Percentiles rank a stretch among this genome's conserved stretches.
phyloP scores from a whole-genome alignment of 75 land plant genomes.

The Picea glauca region DNA sequence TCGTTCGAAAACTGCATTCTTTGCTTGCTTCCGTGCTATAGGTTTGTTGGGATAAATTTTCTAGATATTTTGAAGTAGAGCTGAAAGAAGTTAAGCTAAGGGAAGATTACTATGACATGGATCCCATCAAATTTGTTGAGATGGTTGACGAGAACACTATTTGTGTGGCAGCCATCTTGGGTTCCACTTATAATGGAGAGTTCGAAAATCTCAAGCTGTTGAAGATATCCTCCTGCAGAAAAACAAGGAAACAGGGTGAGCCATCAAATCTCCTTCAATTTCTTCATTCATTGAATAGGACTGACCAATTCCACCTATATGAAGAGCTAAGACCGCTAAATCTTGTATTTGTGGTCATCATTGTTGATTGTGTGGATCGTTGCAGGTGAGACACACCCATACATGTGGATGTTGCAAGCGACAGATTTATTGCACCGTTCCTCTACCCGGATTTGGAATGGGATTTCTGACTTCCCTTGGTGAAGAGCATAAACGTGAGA shows the following conservation, averaged over 20 bases:
- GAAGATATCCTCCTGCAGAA: constrained; percentile 27
- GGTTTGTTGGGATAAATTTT: constrained; percentile 37
- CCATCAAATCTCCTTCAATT: too few relatives aligned
- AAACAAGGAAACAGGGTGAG: constrained; percentile 39
- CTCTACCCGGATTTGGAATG: constrained; percentile 44
- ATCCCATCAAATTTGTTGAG: constrained; percentile 36
- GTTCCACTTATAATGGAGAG: constrained; percentile 47
- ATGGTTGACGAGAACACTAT: constrained; percentile 47
- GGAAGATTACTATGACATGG: constrained; percentile 42
- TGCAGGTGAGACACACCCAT: constrained; percentile 33
- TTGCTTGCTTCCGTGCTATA: not conserved
- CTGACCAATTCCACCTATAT: too few relatives aligned
- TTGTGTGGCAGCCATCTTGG: constrained; percentile 36
- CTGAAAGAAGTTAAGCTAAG: constrained; percentile 28
- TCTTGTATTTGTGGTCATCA: too few relatives aligned
- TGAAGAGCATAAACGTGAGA: constrained; percentile 49
- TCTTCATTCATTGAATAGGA: too few relatives aligned
- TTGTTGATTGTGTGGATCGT: too few relatives aligned
- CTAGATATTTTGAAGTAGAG: constrained; percentile 40
- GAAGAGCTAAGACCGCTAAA: too few relatives aligned
- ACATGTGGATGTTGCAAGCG: constrained; percentile 49
- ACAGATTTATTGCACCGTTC: constrained; percentile 45
- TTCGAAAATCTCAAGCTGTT: constrained; percentile 39
- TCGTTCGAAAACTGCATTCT: too few relatives aligned
- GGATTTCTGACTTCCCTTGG: constrained; percentile 38